Conservation (phyloP, 345 rosid species). For the Hypericum perforatum region DNA sequence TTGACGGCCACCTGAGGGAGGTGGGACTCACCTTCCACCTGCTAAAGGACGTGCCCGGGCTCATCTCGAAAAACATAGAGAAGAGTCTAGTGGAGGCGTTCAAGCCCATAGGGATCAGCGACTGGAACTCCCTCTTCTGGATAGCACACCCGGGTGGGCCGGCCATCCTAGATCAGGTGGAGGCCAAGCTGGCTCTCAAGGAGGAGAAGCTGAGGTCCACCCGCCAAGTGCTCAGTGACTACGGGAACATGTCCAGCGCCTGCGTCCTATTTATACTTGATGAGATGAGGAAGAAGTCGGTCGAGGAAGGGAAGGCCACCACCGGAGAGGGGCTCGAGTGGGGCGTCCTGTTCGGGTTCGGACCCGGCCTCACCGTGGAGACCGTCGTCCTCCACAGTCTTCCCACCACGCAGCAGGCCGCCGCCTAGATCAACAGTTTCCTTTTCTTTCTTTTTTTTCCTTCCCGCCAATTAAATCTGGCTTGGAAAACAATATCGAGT, state of each 20-base stretch:
- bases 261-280: neutral
- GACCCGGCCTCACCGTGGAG: neutral
- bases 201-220: neutral
- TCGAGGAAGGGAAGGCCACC: neutral
- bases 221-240: neutral
- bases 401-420: neutral
- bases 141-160: neutral
- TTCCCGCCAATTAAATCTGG: too few relatives aligned
- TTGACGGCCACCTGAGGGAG: slow-evolving; percentile 1
- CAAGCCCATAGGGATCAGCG: neutral
- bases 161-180: neutral
- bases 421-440: neutral
- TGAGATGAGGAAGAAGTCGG: slow-evolving; percentile 4
- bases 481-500: too few relatives aligned
- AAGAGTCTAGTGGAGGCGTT: neutral
- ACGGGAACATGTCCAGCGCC: slow-evolving; percentile 3
- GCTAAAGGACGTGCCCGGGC: neutral
- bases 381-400: slow-evolving; percentile 1
- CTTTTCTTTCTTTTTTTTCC: too few relatives aligned
- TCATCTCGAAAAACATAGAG: neutral
- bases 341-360: neutral
- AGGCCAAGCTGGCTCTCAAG: neutral
- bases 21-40: neutral
- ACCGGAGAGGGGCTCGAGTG: neutral
- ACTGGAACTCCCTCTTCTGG: slow-evolving; percentile 4